A percentile compares a stretch with the other conserved stretches of the same genome.
These are phyloP conservation scores for Atkinsonella hypoxylon DNA, from an alignment of 2,329 filamentous ascomycete species.

Conservation along the genomic window DNA sequence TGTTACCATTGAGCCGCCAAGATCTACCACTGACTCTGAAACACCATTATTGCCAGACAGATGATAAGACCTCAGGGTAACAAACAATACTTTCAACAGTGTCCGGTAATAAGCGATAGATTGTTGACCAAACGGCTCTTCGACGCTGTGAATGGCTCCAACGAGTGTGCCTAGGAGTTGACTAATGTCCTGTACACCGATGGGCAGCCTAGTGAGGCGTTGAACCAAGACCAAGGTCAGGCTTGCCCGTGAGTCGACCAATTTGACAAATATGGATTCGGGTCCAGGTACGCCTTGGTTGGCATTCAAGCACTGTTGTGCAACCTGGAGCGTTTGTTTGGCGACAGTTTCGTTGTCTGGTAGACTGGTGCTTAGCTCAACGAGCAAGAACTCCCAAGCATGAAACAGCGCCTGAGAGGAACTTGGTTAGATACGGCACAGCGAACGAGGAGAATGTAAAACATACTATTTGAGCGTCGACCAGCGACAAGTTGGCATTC, in stretches of 20 bases:
- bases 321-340: conserved; percentile 60
- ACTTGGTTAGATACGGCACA: not conserved
- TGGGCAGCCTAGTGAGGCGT: conserved; percentile 51
- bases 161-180: conserved; percentile 39
- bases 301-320: conserved; percentile 63
- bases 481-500: conserved; percentile 81
- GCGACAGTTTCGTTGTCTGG: conserved; percentile 42
- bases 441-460: conserved; percentile 9
- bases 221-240: conserved; percentile 76
- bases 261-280: conserved; percentile 68
- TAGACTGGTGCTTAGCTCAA: conserved; percentile 66
- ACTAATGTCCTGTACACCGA: conserved; percentile 37
- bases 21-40: conserved; percentile 19
- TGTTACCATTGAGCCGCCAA: conserved; percentile 27
- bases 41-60: conserved; percentile 17
- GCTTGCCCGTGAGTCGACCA: conserved; percentile 66
- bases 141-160: conserved; percentile 39
- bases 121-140: conserved; percentile 39
- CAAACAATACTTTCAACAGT: conserved; percentile 73
- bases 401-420: conserved; percentile 59
- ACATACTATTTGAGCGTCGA: conserved; percentile 80
- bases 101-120: conserved; percentile 66
- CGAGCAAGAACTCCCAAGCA: conserved; percentile 78
- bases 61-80: conserved; percentile 60
- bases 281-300: conserved; percentile 64